Evolutionary conservation across 257 asterid species (phyloP), one percentile per base, ranked within the genome.

Genomic region (Capsicum pubescens): DNA sequence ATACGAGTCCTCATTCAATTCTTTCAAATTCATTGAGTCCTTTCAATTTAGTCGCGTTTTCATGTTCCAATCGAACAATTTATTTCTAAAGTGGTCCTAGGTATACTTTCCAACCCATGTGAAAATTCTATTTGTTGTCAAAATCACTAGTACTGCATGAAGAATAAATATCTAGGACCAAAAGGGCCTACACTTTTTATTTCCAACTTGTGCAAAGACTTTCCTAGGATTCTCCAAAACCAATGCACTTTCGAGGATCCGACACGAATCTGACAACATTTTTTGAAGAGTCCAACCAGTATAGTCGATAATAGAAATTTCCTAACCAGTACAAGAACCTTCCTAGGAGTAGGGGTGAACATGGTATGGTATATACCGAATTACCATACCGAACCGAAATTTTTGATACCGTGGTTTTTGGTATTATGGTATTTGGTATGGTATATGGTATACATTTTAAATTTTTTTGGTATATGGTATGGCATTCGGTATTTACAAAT

Each of bases 231-330:
- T 21, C 16, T 5, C 3, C 13, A 21, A 63, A 63, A 63, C 0
- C 0, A 26, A 8, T 2, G 1, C 3, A 0, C 0, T 63, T 21
- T 26, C 11, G 2, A 63, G 68, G 3, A 21, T 61, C 8, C 0
- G 3, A 21, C 4, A 60, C 0, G 0, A 1, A 0, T 21, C 4
- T 63, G 17, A 64, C 44, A 26, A 64, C 0, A 64, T 26, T 2
- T 2, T 26, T 64, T 63, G 2, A 2, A 64, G 17, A 26, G 44
- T 26, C 1, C 9, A 44, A 21, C 2, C 16, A 63, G 11, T 63
- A 63, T 63, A 21, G 9, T 0, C 26, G 0, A 61, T 61, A 21
- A 11, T 26, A 63, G 17, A 11, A 63, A 11, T 35, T 67, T 35
- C 50, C 7, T 39, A 69, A 36, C 52, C 15, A 36, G 52, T 67